Evolutionary conservation across 1,139 yeast species (phyloP).

Genomic region (Geotrichum phurueaensis): DNA sequence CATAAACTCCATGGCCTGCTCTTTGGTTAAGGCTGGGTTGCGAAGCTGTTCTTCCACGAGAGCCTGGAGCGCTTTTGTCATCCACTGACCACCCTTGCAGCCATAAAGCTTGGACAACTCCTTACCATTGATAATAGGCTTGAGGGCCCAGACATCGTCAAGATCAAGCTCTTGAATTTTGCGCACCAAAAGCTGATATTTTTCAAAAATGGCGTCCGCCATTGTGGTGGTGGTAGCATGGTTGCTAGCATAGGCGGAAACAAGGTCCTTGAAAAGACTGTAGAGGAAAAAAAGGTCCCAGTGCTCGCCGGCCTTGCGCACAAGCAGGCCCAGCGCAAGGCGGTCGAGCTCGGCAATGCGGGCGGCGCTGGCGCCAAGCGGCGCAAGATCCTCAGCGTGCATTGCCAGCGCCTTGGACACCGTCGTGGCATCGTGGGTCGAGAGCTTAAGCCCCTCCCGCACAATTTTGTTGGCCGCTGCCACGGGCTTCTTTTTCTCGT

Average conservation of each 20-base stretch:
- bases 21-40: slow-evolving; percentile 49
- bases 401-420: slow-evolving; percentile 39
- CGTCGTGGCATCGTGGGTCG: slow-evolving; percentile 50
- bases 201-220: slow-evolving; percentile 5
- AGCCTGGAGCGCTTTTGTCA: slow-evolving; percentile 49
- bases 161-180: slow-evolving; percentile 24
- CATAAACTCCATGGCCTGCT: slow-evolving; percentile 41
- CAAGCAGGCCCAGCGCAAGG: slow-evolving; percentile 54
- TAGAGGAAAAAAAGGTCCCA: slow-evolving; percentile 43
- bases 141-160: slow-evolving; percentile 31
- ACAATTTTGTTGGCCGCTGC: slow-evolving; percentile 44
- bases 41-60: slow-evolving; percentile 72
- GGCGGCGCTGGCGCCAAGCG: not conserved
- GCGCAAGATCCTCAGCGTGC: slow-evolving; percentile 1
- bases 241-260: not conserved
- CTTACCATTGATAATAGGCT: slow-evolving; percentile 50
- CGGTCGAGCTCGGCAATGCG: slow-evolving; percentile 34
- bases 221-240: not conserved
- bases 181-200: slow-evolving; percentile 20
- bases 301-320: slow-evolving; percentile 50
- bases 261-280: slow-evolving; percentile 23
- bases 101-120: slow-evolving; percentile 44
- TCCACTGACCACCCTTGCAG: slow-evolving; percentile 81
- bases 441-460: slow-evolving; percentile 65
- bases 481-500: slow-evolving; percentile 35